These are phyloP conservation scores for Cyberlindnera mycetangii DNA, from an alignment of 805 yeast species.

Conservation along the genomic window DNA sequence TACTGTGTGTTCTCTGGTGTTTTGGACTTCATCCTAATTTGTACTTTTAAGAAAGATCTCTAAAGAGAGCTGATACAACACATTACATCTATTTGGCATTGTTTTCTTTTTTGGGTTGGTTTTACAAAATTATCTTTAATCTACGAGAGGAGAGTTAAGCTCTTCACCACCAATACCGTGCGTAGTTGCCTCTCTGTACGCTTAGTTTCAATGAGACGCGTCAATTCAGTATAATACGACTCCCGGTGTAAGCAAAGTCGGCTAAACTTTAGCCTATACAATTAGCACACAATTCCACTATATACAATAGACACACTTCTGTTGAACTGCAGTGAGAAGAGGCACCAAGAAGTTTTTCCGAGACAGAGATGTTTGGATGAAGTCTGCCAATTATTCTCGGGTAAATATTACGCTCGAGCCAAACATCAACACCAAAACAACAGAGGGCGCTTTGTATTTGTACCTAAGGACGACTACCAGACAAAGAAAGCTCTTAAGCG, in stretches of 20 bases:
- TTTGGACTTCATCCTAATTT: slow-evolving; percentile 1
- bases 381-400: not conserved
- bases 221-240: too few species aligned
- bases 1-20: slow-evolving; percentile 3
- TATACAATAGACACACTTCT: too few species aligned
- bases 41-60: slow-evolving; percentile 5
- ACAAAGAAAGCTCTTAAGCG: not conserved
- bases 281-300: too few species aligned
- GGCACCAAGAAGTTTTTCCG: too few species aligned
- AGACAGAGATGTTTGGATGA: too few species aligned
- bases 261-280: too few species aligned
- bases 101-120: slow-evolving; percentile 8
- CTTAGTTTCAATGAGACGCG: too few species aligned
- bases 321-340: too few species aligned
- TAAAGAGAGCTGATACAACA: slow-evolving; percentile 3
- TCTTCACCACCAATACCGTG: slow-evolving; percentile 1
- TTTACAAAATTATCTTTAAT: slow-evolving; percentile 9
- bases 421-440: not conserved
- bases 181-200: too few species aligned
- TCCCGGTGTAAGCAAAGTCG: too few species aligned
- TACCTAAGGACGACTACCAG: not conserved
- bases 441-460: too few species aligned
- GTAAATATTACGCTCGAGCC: not conserved
- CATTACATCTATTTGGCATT: slow-evolving; percentile 9
- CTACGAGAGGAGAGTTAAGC: not conserved